Base-by-base conservation (phyloP, 208 protist species). In the Polymyxa betae region DNA sequence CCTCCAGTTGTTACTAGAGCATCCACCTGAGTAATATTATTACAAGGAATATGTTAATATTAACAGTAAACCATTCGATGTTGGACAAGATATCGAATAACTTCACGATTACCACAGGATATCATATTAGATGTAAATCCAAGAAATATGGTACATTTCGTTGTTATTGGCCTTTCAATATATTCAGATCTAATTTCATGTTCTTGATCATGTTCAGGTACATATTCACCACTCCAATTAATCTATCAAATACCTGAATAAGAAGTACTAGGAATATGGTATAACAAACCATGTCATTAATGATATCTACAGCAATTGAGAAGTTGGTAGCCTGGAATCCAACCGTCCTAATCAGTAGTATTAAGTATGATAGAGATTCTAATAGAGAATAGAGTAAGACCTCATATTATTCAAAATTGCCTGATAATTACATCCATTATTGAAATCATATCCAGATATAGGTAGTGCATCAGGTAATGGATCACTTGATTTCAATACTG, bases 121-220 rank as follows among this genome's bases (percentile, higher is more conserved):
- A 99, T 97, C 43, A 99, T 92, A 92, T 99, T 99, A 12, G 98
- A 99, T 0, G 99, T 99, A 95, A 99, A 99, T 0, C 98, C 97
- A 0, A 99, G 94, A 91, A 99, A 99, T 29, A 99, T 98, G 44
- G 89, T 94, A 35, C 68, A 90, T 41, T 90, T 91, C 35, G 72
- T 82, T n/a, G n/a, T 5, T 5, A 82, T 82, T 82, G 38, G 38
- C 16, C 24, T 24, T 32, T 89, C 43, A 41, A n/a, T 78, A 60
- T 0, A 45, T 5, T 12, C 49, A 88, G 24, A 35, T 66, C 29
- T 29, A 0, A 41, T 40, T 29, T 88, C 89, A n/a, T 38, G 35
- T 45, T 92, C 77, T 46, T 88, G 45, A 1, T 43, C 40, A 32
- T n/a, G n/a, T n/a, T n/a, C n/a, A n/a, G n/a, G n/a, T n/a, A 89